Evolutionary conservation across 768 basidiomycete species (phyloP).

Genomic region (Mycena chlorophos): DNA sequence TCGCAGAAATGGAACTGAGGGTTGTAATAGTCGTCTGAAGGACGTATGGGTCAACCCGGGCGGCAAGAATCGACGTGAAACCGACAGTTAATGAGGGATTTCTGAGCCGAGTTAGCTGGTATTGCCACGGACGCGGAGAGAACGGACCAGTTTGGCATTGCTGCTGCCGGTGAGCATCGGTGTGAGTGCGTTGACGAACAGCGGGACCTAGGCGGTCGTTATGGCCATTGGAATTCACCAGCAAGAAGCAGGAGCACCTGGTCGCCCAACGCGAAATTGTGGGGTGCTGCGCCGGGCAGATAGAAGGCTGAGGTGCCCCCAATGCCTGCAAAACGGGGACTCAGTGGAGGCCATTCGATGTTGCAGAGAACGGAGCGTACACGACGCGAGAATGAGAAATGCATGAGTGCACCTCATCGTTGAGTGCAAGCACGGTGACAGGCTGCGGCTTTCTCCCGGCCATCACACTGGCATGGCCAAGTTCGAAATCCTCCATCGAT

Average conservation of each 20-base stretch:
- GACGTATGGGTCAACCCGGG: slow-evolving; percentile 15
- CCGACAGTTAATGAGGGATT: slow-evolving; percentile 89
- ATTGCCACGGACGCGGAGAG: slow-evolving; percentile 1
- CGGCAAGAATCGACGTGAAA: neutral
- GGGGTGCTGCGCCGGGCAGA: slow-evolving; percentile 87
- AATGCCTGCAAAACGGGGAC: slow-evolving; percentile 23
- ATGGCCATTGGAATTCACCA: neutral
- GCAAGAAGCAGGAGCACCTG: slow-evolving; percentile 1
- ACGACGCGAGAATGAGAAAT: neutral
- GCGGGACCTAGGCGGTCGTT: slow-evolving; percentile 46
- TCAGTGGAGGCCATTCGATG: slow-evolving; percentile 22
- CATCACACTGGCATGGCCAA: neutral
- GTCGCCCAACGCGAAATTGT: slow-evolving; percentile 74
- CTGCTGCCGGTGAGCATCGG: slow-evolving; percentile 74
- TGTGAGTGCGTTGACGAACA: slow-evolving; percentile 87
- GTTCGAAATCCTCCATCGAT: slow-evolving; percentile 80
- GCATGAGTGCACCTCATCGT: neutral
- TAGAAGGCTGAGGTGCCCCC: slow-evolving; percentile 69
- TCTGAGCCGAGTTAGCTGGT: slow-evolving; percentile 43
- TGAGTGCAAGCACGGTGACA: neutral
- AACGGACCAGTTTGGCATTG: slow-evolving; percentile 71
- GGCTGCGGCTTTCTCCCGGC: neutral
- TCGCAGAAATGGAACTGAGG: slow-evolving; percentile 82
- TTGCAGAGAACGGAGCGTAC: no score
- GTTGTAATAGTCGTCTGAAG: slow-evolving; percentile 89